Percentiles rank a stretch among this genome's conserved stretches.
phyloP scores from a whole-genome alignment of 169 alveolate genomes.

The Babesia caballi region DNA sequence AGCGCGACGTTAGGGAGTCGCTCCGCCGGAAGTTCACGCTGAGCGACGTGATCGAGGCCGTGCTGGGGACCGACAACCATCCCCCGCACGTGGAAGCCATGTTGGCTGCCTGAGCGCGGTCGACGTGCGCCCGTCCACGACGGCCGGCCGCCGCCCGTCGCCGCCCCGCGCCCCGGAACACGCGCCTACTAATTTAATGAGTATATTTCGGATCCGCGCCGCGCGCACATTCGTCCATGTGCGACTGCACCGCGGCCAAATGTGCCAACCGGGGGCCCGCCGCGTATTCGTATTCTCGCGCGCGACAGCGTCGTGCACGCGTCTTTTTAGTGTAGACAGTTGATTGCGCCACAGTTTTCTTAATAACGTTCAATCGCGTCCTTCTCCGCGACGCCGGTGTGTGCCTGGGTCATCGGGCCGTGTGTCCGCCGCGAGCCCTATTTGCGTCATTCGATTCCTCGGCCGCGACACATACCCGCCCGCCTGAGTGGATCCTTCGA shows the following conservation, averaged over 20 bases:
- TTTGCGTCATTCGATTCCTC: no score
- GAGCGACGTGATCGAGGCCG: not conserved
- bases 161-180: not conserved
- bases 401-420: not conserved
- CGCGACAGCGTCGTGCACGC: no score
- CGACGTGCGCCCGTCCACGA: not conserved
- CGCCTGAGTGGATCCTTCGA: no score
- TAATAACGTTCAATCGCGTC: no score
- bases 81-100: not conserved
- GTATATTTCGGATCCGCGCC: no score
- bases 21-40: constrained; percentile 18
- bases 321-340: no score
- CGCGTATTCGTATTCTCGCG: no score
- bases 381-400: no score
- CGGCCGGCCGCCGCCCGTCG: not conserved
- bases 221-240: not conserved
- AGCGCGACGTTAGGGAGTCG: constrained; percentile 9
- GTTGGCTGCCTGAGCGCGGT: not conserved
- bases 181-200: not conserved
- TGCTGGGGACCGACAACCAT: not conserved
- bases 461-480: no score
- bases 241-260: not conserved
- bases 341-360: no score
- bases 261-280: not conserved
- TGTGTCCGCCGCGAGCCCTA: constrained; percentile 2